Conservation (phyloP, 768 basidiomycete species). For the Tulasnella sp. region DNA sequence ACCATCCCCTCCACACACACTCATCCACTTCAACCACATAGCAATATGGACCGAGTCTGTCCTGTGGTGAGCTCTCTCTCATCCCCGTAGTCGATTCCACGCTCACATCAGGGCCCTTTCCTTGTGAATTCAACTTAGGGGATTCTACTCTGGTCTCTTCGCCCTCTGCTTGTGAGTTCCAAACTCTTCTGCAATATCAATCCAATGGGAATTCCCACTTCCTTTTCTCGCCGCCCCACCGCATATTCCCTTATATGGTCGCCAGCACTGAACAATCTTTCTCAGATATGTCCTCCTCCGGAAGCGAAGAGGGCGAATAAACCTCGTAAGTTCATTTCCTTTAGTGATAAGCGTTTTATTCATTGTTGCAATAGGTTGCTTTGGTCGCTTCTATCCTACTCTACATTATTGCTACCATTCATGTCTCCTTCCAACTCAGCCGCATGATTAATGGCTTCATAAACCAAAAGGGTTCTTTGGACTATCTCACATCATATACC, state of each 20-base stretch:
- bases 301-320: not conserved
- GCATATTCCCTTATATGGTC: too few relatives aligned
- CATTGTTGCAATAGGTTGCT: not conserved
- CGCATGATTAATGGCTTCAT: constrained; percentile 9
- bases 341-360: not conserved
- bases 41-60: too few relatives aligned
- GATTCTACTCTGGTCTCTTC: constrained; percentile 3
- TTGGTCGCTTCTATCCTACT: not conserved
- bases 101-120: too few relatives aligned
- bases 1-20: too few relatives aligned
- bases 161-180: constrained; percentile 9
- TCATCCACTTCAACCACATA: too few relatives aligned
- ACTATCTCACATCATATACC: not conserved
- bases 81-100: too few relatives aligned
- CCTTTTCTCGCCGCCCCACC: too few relatives aligned
- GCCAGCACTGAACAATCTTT: not conserved
- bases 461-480: not conserved
- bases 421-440: not conserved
- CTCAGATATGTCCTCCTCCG: not conserved
- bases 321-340: not conserved
- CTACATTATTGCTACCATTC: constrained; percentile 7
- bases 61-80: too few relatives aligned
- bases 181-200: too few relatives aligned
- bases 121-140: too few relatives aligned
- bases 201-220: too few relatives aligned